Percentiles rank a stretch among this genome's conserved stretches.
Conservation (phyloP, 2,329 filamentous ascomycete species). For the Colletotrichum costaricense region DNA sequence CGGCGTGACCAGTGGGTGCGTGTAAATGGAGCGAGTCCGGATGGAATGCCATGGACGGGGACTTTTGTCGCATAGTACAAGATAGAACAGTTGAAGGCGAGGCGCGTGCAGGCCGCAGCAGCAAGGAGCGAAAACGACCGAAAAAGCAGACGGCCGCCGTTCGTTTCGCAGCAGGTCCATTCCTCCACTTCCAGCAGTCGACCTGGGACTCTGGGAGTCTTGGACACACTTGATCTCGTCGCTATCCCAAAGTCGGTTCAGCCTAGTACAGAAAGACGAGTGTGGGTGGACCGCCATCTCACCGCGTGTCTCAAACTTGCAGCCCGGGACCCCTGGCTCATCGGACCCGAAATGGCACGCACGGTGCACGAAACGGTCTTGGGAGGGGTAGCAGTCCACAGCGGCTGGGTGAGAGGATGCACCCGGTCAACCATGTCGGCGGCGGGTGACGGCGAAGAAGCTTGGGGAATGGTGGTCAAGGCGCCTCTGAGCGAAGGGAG, state of each 20-base stretch:
- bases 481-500: neutral
- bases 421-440: slow-evolving; percentile 23
- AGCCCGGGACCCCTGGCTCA: slow-evolving; percentile 23
- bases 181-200: neutral
- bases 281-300: slow-evolving; percentile 28
- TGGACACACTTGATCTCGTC: neutral
- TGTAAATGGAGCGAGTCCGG: neutral
- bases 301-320: slow-evolving; percentile 30
- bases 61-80: neutral
- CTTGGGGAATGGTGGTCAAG: slow-evolving; percentile 6
- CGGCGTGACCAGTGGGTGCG: neutral
- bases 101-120: slow-evolving; percentile 14
- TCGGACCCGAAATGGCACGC: slow-evolving; percentile 12
- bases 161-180: slow-evolving; percentile 9
- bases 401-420: slow-evolving; percentile 27
- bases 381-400: slow-evolving; percentile 2
- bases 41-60: neutral
- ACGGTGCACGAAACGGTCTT: slow-evolving; percentile 16
- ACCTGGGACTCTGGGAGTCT: neutral
- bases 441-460: slow-evolving; percentile 10
- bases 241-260: slow-evolving; percentile 6
- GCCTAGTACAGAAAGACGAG: slow-evolving; percentile 7
- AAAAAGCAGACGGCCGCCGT: neutral
- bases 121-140: slow-evolving; percentile 11
- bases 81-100: neutral